Percentiles rank a stretch among this genome's conserved stretches.
These are phyloP conservation scores for Hordeum marinum DNA, from an alignment of 176 grass and related monocot species.

Conservation along the genomic window DNA sequence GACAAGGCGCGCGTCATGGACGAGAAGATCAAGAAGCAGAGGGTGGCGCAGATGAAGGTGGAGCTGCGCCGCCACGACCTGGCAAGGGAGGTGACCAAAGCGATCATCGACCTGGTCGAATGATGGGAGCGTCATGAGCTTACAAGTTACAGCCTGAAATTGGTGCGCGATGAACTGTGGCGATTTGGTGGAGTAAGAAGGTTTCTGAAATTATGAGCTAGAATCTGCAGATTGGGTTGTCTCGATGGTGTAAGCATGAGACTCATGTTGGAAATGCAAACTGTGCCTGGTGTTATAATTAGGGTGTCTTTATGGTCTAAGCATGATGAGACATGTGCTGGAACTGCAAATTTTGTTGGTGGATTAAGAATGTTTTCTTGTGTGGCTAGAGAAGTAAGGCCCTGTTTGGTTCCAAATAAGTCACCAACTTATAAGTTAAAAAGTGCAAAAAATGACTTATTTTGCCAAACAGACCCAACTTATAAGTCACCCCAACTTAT, in stretches of 20 bases:
- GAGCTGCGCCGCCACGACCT: constrained; percentile 3
- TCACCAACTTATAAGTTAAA: too few species aligned
- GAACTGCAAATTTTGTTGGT: background rate
- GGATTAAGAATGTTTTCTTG: background rate
- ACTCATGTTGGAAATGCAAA: background rate
- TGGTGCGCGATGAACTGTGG: background rate
- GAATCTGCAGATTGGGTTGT: background rate
- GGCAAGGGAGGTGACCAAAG: constrained; percentile 36
- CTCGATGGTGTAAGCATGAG: background rate
- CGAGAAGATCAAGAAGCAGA: constrained; percentile 51
- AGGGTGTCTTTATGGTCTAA: background rate
- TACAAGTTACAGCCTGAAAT: background rate
- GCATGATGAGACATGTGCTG: background rate
- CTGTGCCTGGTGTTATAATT: background rate
- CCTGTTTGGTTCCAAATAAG: too few species aligned
- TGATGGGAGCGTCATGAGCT: background rate
- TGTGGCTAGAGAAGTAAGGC: background rate
- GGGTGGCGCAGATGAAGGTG: background rate
- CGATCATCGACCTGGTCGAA: constrained; percentile 7
- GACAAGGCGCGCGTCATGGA: constrained; percentile 37
- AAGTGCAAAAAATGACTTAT: too few species aligned
- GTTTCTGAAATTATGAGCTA: background rate
- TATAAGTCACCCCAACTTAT: too few species aligned
- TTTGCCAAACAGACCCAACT: too few species aligned
- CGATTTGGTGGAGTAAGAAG: background rate